A percentile compares a stretch with the other conserved stretches of the same genome.
Evolutionary conservation across 257 asterid species (phyloP).

Genomic region (Nicotiana otophora): DNA sequence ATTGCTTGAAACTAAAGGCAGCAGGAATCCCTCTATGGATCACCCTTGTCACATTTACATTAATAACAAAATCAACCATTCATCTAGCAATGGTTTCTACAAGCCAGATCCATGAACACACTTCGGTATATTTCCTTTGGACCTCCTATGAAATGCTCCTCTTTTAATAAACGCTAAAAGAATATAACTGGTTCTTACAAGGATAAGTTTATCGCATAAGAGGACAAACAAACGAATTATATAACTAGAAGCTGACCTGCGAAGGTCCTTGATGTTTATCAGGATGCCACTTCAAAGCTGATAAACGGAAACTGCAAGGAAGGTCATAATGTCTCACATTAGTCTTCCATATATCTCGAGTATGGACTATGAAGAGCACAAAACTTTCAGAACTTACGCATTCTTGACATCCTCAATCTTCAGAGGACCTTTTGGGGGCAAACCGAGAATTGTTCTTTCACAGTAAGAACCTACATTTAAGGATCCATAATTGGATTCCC

Average conservation of each 20-base stretch:
- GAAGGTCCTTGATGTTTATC: slow-evolving; percentile 82
- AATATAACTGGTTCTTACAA: background rate
- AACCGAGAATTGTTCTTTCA: slow-evolving; percentile 66
- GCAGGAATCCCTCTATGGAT: background rate
- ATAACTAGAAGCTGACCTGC: slow-evolving; percentile 41
- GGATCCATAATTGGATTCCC: slow-evolving; percentile 26
- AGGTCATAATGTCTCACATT: background rate
- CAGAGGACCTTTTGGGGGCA: slow-evolving; percentile 67
- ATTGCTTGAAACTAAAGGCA: background rate
- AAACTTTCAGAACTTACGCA: slow-evolving; percentile 58
- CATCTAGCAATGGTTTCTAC: background rate
- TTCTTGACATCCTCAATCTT: slow-evolving; percentile 71
- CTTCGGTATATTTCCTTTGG: background rate
- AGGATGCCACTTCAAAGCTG: slow-evolving; percentile 96
- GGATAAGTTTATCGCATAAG: background rate
- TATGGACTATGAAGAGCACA: slow-evolving; percentile 5
- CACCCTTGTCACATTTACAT: background rate
- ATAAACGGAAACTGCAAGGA: slow-evolving; percentile 61
- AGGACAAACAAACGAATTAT: background rate
- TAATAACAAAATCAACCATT: background rate
- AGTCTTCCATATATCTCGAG: background rate
- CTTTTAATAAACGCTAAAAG: background rate
- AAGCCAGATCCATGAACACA: background rate
- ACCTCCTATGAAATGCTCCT: background rate
- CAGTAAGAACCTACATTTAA: slow-evolving; percentile 33